phyloP scores from a whole-genome alignment of 768 basidiomycete genomes.

The Leucosporidium scottii region DNA sequence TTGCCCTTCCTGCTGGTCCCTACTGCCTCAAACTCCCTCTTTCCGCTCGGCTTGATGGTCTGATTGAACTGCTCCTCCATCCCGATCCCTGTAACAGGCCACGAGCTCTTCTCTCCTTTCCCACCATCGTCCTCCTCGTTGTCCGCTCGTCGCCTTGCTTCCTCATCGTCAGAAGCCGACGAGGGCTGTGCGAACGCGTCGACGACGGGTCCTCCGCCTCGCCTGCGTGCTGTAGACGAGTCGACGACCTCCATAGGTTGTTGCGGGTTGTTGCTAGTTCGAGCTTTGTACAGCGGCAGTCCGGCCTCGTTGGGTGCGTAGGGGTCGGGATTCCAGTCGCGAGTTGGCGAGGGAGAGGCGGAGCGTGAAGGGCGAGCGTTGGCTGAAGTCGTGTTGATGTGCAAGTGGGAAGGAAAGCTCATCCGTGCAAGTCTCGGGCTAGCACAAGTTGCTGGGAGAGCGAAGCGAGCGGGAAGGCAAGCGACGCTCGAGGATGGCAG shows the following conservation, averaged over 20 bases:
- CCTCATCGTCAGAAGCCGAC: background rate
- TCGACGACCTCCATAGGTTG: slow-evolving; percentile 21
- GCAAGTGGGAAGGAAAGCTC: too few relatives aligned
- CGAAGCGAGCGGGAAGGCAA: too few relatives aligned
- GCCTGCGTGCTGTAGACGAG: slow-evolving; percentile 17
- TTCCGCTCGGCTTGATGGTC: slow-evolving; percentile 3
- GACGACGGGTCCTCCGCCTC: slow-evolving; percentile 1
- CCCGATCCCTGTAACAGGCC: slow-evolving; percentile 28
- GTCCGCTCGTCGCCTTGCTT: background rate
- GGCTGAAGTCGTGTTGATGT: too few relatives aligned
- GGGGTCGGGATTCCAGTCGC: background rate
- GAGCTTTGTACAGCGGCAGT: slow-evolving; percentile 24
- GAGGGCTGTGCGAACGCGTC: too few relatives aligned
- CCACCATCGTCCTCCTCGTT: background rate
- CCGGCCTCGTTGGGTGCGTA: slow-evolving; percentile 13
- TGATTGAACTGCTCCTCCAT: slow-evolving; percentile 29
- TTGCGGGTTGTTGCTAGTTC: background rate
- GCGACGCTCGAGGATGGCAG: too few relatives aligned
- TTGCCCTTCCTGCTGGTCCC: background rate
- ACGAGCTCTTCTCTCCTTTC: background rate
- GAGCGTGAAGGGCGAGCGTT: too few relatives aligned
- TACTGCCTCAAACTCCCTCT: slow-evolving; percentile 13
- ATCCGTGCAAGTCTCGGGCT: too few relatives aligned
- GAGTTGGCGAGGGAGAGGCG: background rate
- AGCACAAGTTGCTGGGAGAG: too few relatives aligned